phyloP scores from a whole-genome alignment of 306 rosid genomes.

The Prunus salicina region DNA sequence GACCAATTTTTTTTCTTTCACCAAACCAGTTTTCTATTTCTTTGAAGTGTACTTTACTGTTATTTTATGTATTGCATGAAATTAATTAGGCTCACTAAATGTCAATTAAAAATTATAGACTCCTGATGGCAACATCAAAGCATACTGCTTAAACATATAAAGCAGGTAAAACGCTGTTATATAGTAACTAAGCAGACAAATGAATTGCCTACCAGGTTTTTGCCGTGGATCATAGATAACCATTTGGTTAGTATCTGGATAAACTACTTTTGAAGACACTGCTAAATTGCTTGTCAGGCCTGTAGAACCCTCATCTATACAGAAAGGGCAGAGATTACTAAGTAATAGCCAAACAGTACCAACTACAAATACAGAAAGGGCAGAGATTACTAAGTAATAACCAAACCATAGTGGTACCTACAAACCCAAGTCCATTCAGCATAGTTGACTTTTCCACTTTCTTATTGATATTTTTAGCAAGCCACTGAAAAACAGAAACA shows the following conservation, averaged over 20 bases:
- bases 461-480: slow-evolving; percentile 58
- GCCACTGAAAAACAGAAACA: slow-evolving; percentile 62
- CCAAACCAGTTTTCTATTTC: neutral
- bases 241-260: slow-evolving; percentile 89
- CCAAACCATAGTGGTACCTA: slow-evolving; percentile 43
- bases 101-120: neutral
- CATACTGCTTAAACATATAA: neutral
- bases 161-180: neutral
- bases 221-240: slow-evolving; percentile 78
- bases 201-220: slow-evolving; percentile 51
- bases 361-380: neutral
- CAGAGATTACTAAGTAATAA: too few relatives aligned
- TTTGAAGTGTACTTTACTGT: neutral
- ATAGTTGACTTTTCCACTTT: slow-evolving; percentile 47
- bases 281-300: slow-evolving; percentile 41
- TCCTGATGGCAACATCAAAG: neutral
- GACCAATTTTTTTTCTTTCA: neutral
- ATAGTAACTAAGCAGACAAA: neutral
- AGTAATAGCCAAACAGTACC: slow-evolving; percentile 11
- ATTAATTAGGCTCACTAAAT: neutral
- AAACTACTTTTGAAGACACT: slow-evolving; percentile 51
- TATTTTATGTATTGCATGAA: neutral
- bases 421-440: slow-evolving; percentile 44
- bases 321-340: slow-evolving; percentile 17
- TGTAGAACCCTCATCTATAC: slow-evolving; percentile 52